A percentile compares a stretch with the other conserved stretches of the same genome.
Evolutionary conservation across 495 filamentous ascomycete species (phyloP).

Genomic region (Trichoderma virens): DNA sequence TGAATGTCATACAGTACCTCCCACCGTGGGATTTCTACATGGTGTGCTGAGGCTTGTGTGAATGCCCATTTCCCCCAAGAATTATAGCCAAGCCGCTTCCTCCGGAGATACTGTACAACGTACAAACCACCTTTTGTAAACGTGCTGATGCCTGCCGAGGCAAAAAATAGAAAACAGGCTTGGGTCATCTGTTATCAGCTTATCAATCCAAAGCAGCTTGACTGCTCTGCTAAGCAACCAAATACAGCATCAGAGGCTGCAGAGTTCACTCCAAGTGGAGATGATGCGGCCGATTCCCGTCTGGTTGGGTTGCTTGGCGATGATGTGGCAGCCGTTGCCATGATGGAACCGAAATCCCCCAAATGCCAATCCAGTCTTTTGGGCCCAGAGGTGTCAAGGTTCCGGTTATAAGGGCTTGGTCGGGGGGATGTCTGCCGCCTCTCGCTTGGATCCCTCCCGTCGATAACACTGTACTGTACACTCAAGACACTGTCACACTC

Average conservation of each 20-base stretch:
- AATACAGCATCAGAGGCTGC: background rate
- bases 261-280: background rate
- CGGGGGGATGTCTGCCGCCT: constrained; percentile 1
- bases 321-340: background rate
- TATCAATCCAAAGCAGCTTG: background rate
- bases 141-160: background rate
- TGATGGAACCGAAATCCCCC: background rate
- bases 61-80: too few relatives aligned
- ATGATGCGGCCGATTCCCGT: background rate
- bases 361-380: too few relatives aligned
- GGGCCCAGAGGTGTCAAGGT: background rate
- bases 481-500: too few relatives aligned
- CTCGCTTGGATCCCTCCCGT: background rate
- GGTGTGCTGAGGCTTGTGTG: too few relatives aligned
- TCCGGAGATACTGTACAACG: too few relatives aligned
- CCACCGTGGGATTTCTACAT: too few relatives aligned
- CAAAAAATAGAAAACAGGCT: background rate
- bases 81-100: too few relatives aligned
- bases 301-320: background rate
- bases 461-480: too few relatives aligned
- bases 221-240: background rate
- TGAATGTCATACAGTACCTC: too few relatives aligned
- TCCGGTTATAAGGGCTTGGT: background rate
- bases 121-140: background rate
- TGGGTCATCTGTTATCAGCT: background rate